Base-by-base conservation (phyloP, 768 basidiomycete genomes). In the Inosperma sp. region DNA sequence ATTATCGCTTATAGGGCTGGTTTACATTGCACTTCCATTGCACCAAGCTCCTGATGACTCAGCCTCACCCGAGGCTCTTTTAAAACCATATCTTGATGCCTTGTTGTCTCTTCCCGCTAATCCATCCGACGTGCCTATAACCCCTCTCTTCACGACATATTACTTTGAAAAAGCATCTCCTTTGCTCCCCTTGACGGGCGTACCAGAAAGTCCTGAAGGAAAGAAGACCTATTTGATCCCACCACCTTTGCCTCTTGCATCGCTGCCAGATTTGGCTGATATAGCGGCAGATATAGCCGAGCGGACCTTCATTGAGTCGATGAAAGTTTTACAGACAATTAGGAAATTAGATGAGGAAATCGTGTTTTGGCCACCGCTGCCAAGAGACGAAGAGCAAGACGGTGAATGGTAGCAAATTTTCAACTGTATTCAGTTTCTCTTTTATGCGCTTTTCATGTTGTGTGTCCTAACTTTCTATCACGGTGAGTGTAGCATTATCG, bases 61-160 rank as follows among this genome's bases (percentile, higher is more conserved):
- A 5, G 35, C 53, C 37, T 69, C 66, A 26, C 69, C 73, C 37
- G 72, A 77, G 62, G 64, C 53, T 29, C 61, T 79, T 13, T 69
- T 83, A 6, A 65, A 59, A 44, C 84, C 86, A 5, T 90, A 88
- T 61, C 68, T 88, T 10, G 61, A 75, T 34, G 73, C 72, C 2
- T 61, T 77, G 1, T 66, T 84, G 14, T 55, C 65, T 10, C 63
- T 76, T 14, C 51, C 62, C 22, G 48, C 54, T 9, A 43, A 56
- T 35, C 52, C 57, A 13, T 44, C 52, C 13, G 59, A 56, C 14
- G 55, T 64, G 29, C 56, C 62, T 19, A 54, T 66, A 48, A n/a
- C 59, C 46, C 72, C 78, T 5, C 64, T 80, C 0, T 83, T 84
- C 61, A 73, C 77, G 3, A 50, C 77, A 7, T 82, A 79, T 61